Conservation (phyloP, 495 filamentous ascomycete genomes). For the Penicillium dipodomyicola region DNA sequence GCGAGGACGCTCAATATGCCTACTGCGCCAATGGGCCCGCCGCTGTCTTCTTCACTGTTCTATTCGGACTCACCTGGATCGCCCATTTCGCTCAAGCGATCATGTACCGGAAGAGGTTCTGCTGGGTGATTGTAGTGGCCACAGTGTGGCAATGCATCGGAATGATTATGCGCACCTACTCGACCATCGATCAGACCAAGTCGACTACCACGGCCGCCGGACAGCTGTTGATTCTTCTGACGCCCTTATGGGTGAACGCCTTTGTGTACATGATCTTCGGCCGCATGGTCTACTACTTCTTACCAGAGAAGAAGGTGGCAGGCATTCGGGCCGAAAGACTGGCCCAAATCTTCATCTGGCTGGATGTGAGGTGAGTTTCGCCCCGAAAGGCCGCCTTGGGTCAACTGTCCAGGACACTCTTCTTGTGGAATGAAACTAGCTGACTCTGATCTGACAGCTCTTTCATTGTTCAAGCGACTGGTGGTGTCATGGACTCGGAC, state of each 20-base stretch:
- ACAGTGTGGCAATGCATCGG: conserved; percentile 25
- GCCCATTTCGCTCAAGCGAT: conserved; percentile 26
- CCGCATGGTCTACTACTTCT: conserved; percentile 55
- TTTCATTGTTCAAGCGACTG: conserved; percentile 55
- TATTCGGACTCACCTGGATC: conserved; percentile 26
- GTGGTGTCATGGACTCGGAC: conserved; percentile 31
- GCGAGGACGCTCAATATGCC: conserved; percentile 1
- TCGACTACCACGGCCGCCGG: conserved; percentile 1
- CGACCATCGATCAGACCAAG: conserved; percentile 11
- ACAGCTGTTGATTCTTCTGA: conserved; percentile 26
- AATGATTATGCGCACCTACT: conserved; percentile 12
- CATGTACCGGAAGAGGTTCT: conserved; percentile 29
- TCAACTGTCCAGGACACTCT: no score
- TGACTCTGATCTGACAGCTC: conserved; percentile 27
- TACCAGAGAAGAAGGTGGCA: conserved; percentile 46
- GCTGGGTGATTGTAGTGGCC: conserved; percentile 51
- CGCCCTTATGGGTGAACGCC: conserved; percentile 55
- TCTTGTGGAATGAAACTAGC: not conserved
- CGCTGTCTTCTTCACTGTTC: conserved; percentile 28
- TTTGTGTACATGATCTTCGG: conserved; percentile 62
- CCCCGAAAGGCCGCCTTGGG: no score
- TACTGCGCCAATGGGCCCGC: conserved; percentile 19
- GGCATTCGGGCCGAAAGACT: conserved; percentile 49
- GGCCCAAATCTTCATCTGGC: conserved; percentile 55
- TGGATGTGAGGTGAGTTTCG: conserved; percentile 46